Conservation (phyloP, 257 asterid genomes). For the Solanum bukasovii region DNA sequence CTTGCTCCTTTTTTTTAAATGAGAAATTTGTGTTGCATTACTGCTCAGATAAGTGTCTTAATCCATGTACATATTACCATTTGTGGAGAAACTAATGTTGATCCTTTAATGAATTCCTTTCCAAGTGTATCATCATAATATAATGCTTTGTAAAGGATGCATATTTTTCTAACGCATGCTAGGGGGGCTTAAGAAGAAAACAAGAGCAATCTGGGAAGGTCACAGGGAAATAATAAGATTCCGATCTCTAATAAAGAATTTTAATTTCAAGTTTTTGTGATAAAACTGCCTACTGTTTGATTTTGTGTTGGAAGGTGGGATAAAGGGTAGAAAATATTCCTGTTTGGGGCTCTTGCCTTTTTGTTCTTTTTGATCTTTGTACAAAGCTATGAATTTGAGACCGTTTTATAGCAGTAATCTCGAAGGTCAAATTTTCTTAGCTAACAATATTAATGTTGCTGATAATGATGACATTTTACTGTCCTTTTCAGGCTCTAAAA, state of each 20-base stretch:
- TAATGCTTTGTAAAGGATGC: not conserved
- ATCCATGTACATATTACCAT: not conserved
- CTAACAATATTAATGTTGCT: not conserved
- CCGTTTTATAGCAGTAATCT: not conserved
- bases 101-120: not conserved
- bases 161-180: not conserved
- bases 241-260: not conserved
- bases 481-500: slow-evolving; percentile 64
- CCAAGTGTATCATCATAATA: not conserved
- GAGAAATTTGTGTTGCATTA: not conserved
- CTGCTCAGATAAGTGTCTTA: not conserved
- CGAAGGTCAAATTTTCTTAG: not conserved
- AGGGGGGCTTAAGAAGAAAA: not conserved
- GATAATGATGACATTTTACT: not conserved
- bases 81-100: not conserved
- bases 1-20: not conserved
- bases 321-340: not conserved
- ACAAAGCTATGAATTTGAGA: not conserved
- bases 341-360: not conserved
- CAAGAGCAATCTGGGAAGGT: not conserved
- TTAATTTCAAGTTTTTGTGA: not conserved
- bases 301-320: not conserved
- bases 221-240: not conserved
- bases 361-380: not conserved
- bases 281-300: not conserved